Evolutionary conservation across 352 stramenopile species (phyloP), one percentile per base, ranked within the genome.

Genomic region (Pythium scleroteichum): DNA sequence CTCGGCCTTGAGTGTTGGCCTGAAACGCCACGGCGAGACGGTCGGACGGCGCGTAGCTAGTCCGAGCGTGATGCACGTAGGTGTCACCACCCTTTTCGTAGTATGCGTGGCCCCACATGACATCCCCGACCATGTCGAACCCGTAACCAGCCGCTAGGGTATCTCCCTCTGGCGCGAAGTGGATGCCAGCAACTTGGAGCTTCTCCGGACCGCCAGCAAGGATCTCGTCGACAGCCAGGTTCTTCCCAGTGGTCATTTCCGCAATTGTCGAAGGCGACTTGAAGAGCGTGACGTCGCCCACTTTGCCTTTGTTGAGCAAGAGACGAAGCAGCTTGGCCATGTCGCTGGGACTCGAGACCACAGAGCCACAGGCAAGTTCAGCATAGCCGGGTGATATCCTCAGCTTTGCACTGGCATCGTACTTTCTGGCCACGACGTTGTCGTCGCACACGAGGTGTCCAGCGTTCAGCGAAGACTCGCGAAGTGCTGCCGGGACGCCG

Each of bases 61-160:
- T 84, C 13, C 75, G 65, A 4, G 78, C 83, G 9, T 80, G 63
- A 33, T 87, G 79, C 7, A 74, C 46, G 13, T 64, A 47, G 4
- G 73, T 83, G 46, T 88, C 78, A 1, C 77, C 78, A 20, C 76
- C 75, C 53, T 90, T 90, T 62, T 88, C 77, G 6, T 76, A 60
- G 53, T 88, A 88, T 29, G 73, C 73, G 45, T 85, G 72, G 1
- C 78, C 81, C 76, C 76, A 87, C 44, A 85, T 69, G 0, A 69
- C 71, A 12, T 76, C 54, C 0, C 69, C 73, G 48, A 85, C 50
- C 38, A 73, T 76, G 48, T 88, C 81, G 42, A 90, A 78, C 23
- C 78, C 78, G 22, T 90, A 90, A 9, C 81, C 81, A 10, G 78
- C 78, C 3, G 75, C 65, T 4, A 88, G 64, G 1, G 76, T 81